phyloP scores from a whole-genome alignment of 192 early-diverging fungal genomes.

The Mortierella antarctica region DNA sequence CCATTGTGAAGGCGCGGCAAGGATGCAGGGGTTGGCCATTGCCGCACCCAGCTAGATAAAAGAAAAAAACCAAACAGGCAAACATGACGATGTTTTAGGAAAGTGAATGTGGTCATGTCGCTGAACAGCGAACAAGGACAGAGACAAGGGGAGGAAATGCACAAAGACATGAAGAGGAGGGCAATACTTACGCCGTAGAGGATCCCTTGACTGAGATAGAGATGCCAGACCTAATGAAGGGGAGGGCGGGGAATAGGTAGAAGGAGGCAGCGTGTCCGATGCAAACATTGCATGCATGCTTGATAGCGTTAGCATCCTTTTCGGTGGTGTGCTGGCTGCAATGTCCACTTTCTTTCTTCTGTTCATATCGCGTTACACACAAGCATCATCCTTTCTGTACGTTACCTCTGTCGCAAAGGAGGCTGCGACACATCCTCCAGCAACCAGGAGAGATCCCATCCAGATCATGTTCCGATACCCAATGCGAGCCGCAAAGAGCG shows the following conservation, averaged over 20 bases:
- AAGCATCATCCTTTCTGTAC: too few species aligned
- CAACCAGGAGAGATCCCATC: conserved; percentile 25
- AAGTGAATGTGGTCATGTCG: too few species aligned
- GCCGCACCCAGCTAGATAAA: conserved; percentile 33
- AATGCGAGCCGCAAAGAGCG: conserved; percentile 41
- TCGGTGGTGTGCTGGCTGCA: too few species aligned
- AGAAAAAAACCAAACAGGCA: neutral
- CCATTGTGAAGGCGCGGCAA: conserved; percentile 77
- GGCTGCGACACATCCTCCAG: conserved; percentile 44
- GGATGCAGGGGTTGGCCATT: conserved; percentile 51
- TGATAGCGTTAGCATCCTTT: too few species aligned
- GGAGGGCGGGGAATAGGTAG: neutral
- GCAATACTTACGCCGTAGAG: conserved; percentile 51
- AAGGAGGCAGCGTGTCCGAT: neutral
- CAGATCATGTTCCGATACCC: conserved; percentile 46
- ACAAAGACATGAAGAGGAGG: neutral
- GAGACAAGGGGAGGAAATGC: neutral
- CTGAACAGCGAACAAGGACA: neutral
- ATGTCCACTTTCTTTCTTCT: too few species aligned
- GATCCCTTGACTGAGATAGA: conserved; percentile 61
- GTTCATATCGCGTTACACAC: too few species aligned
- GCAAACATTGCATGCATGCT: neutral
- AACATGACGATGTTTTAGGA: too few species aligned
- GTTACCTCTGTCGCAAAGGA: conserved; percentile 58
- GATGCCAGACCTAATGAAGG: conserved; percentile 50